Percentiles rank a stretch among this genome's conserved stretches.
Evolutionary conservation across 139 green algal species (phyloP).

Genomic region (Eudorina sp.): DNA sequence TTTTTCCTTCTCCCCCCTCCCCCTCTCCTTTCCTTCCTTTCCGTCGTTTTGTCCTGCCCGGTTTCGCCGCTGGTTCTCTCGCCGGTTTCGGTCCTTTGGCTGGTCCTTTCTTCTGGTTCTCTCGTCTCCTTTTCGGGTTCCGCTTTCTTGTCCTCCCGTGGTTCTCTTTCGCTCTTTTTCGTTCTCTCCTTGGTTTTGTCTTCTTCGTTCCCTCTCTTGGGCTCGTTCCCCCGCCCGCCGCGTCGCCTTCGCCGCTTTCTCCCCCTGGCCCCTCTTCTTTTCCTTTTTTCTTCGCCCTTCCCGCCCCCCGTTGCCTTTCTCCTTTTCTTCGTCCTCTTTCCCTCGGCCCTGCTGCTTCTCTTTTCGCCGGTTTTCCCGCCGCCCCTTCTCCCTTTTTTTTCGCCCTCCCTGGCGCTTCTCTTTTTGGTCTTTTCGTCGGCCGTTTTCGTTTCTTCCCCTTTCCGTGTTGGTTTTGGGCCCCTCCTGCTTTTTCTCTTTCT

Average conservation of each 20-base stretch:
- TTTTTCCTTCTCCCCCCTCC: not conserved
- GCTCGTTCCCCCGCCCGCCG: not conserved
- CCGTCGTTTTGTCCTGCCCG: not conserved
- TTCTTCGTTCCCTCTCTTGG: conserved; percentile 8
- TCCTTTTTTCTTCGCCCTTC: not conserved
- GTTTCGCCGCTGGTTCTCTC: not conserved
- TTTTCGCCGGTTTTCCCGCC: not conserved
- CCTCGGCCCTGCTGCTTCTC: not conserved
- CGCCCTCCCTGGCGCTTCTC: not conserved
- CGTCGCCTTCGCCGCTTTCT: not conserved
- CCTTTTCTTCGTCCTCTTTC: not conserved
- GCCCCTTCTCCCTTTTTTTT: not conserved
- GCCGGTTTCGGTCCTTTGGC: not conserved
- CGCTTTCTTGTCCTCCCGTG: not conserved
- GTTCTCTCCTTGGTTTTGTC: not conserved
- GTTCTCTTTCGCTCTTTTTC: conserved; percentile 6
- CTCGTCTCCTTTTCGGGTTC: not conserved
- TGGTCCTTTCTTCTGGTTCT: not conserved
- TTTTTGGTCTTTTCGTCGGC: not conserved
- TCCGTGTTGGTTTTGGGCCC: not conserved
- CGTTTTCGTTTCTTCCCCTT: not conserved
- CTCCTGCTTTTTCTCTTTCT: not conserved
- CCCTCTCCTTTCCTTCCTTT: not conserved
- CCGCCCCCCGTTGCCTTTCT: not conserved
- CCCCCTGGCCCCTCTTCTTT: not conserved